A percentile compares a stretch with the other conserved stretches of the same genome.
phyloP scores from a whole-genome alignment of 768 basidiomycete genomes.

The Xerocomus brunneocitrinus region DNA sequence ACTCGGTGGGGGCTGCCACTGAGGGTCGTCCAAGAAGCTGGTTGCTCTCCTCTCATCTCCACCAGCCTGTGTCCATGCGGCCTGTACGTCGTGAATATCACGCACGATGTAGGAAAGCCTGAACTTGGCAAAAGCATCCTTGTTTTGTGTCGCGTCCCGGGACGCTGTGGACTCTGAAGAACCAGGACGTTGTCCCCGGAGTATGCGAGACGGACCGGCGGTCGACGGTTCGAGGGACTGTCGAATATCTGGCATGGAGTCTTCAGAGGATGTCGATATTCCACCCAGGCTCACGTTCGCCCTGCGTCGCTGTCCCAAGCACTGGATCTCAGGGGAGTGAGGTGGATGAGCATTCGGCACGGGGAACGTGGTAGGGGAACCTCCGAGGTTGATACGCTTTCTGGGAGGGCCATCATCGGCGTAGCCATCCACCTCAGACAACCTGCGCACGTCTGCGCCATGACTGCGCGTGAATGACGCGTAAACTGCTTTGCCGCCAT shows the following conservation, averaged over 20 bases:
- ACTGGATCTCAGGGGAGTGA: slow-evolving; percentile 57
- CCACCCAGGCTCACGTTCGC: slow-evolving; percentile 35
- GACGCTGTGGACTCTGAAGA: slow-evolving; percentile 29
- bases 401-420: slow-evolving; percentile 62
- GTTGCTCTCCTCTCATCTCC: slow-evolving; percentile 61
- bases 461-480: slow-evolving; percentile 49
- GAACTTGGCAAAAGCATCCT: slow-evolving; percentile 49
- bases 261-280: slow-evolving; percentile 63
- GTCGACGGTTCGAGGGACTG: slow-evolving; percentile 41
- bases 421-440: slow-evolving; percentile 36
- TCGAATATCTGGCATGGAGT: slow-evolving; percentile 52
- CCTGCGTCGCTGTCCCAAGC: slow-evolving; percentile 46
- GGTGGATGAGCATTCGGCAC: slow-evolving; percentile 28
- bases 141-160: slow-evolving; percentile 15
- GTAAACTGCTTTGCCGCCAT: slow-evolving; percentile 39
- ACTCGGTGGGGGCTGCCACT: slow-evolving; percentile 42
- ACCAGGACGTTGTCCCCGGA: slow-evolving; percentile 42
- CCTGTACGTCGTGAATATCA: slow-evolving; percentile 39
- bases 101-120: slow-evolving; percentile 55
- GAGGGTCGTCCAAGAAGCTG: slow-evolving; percentile 50
- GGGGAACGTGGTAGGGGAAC: slow-evolving; percentile 32
- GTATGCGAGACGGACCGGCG: slow-evolving; percentile 43
- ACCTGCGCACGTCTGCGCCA: slow-evolving; percentile 34
- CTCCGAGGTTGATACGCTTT: slow-evolving; percentile 62
- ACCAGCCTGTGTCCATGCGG: slow-evolving; percentile 64